Evolutionary conservation across 148 eudicot genomes (phyloP), one percentile per base, ranked within the genome.

Genomic region (Vaccinium myrtillus): DNA sequence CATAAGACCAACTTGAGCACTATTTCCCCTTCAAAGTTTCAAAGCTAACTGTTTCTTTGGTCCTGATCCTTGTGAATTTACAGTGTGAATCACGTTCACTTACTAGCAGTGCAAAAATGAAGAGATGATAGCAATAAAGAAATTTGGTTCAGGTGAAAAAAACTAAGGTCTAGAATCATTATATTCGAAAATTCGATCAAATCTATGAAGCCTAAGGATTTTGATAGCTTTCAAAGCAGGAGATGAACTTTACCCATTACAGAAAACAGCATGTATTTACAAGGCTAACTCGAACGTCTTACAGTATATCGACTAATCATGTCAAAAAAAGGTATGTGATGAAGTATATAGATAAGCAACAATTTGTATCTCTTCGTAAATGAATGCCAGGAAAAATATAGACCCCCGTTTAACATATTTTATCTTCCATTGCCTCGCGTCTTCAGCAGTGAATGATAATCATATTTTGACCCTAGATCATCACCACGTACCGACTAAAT

Each of bases 381-480:
- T 8, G 11, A 51, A 43, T 36, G 70, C 15, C 58, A 56, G 39
- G 12, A 83, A 61, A 63, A 54, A 48, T 58, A 77, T 85, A 82
- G 49, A 80, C 53, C 14, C 85, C 85, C 23, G 75, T 77, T 10
- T 65, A 82, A 79, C 65, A 77, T 83, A 78, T 55, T 82, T 87
- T 51, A 71, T 77, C 71, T 36, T 56, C 56, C 36, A 50, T 58
- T 58, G 80, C 74, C 63, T 13, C 18, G 2, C 19, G 2, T 30
- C 74, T 27, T 69, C 18, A 30, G 76, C 81, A 77, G 59, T 63
- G 49, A 21, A 55, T 53, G 48, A 82, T 78, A 49, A 77, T 65
- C 83, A 59, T 16, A 36, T 56, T 27, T 55, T 7, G 65, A 23
- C 32, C 78, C 55, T 11, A 19, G 67, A 43, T n/a, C 63, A 58